Conservation (phyloP, 129 eudicot species). For the Oenanthe sinensis region DNA sequence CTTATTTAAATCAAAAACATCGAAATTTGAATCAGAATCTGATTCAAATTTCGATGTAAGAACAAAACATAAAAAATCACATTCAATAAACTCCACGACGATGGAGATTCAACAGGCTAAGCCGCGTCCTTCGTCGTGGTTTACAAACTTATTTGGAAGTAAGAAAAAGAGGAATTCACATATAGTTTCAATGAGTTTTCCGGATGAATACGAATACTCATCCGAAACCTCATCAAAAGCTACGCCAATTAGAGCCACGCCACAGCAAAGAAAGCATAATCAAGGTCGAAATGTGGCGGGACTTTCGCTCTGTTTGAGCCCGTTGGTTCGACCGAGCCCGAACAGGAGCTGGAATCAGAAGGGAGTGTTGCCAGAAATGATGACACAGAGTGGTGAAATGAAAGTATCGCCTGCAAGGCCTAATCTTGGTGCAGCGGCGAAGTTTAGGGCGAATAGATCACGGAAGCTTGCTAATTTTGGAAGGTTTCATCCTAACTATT, state of each 20-base stretch:
- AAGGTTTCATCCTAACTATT: slow-evolving; percentile 6
- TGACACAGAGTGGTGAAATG: slow-evolving; percentile 35
- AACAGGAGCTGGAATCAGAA: slow-evolving; percentile 51
- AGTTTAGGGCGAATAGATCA: slow-evolving; percentile 55
- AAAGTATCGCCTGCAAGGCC: slow-evolving; percentile 37
- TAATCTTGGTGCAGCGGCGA: slow-evolving; percentile 28
- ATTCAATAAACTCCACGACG: slow-evolving; percentile 18
- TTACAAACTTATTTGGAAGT: slow-evolving; percentile 29
- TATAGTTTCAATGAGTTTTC: slow-evolving; percentile 18
- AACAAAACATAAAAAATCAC: slow-evolving; percentile 15
- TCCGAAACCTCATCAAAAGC: slow-evolving; percentile 48
- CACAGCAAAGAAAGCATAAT: slow-evolving; percentile 19
- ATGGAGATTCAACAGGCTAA: not conserved
- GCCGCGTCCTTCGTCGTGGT: slow-evolving; percentile 43
- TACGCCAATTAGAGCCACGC: slow-evolving; percentile 47
- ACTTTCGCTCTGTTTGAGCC: slow-evolving; percentile 46
- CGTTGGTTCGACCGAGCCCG: slow-evolving; percentile 73
- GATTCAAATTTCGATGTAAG: slow-evolving; percentile 9
- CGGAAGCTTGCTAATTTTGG: slow-evolving; percentile 48
- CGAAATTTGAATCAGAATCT: slow-evolving; percentile 20
- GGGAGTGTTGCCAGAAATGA: slow-evolving; percentile 40
- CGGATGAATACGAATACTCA: slow-evolving; percentile 27
- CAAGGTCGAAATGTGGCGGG: slow-evolving; percentile 33
- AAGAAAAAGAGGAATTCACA: slow-evolving; percentile 32
- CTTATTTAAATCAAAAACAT: slow-evolving; percentile 52